Percentiles rank a stretch among this genome's conserved stretches.
Evolutionary conservation across 306 rosid species (phyloP).

Genomic region (Lathyrus sativus): DNA sequence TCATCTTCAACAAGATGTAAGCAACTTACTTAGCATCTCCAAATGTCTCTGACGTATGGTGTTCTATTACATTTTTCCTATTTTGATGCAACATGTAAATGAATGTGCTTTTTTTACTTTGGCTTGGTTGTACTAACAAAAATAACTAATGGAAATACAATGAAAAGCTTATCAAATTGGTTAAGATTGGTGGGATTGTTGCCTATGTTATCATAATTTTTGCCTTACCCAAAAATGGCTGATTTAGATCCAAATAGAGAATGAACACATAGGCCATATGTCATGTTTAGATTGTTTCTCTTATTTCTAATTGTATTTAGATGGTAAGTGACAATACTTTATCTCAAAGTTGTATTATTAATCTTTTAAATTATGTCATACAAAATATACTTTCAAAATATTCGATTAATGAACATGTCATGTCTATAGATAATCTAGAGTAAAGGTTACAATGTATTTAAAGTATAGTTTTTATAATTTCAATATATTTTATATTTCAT

Average conservation of each 20-base stretch:
- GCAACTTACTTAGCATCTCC: slow-evolving; percentile 4
- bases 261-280: neutral
- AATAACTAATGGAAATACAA: slow-evolving; percentile 57
- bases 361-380: no score
- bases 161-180: slow-evolving; percentile 51
- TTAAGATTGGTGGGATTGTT: slow-evolving; percentile 55
- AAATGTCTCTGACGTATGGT: neutral
- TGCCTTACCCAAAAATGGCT: slow-evolving; percentile 42
- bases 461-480: no score
- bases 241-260: slow-evolving; percentile 29
- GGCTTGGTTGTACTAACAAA: slow-evolving; percentile 60
- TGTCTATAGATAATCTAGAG: no score
- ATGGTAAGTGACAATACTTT: no score
- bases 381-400: no score
- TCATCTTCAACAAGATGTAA: slow-evolving; percentile 44
- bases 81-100: slow-evolving; percentile 45
- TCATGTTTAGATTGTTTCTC: no score
- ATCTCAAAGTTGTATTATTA: no score
- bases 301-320: no score
- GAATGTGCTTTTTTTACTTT: slow-evolving; percentile 56
- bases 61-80: neutral
- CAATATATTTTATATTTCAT: no score
- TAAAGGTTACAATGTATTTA: no score
- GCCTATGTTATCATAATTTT: slow-evolving; percentile 59
- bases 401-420: no score